Evolutionary conservation across 2,329 filamentous ascomycete genomes (phyloP), one percentile per base, ranked within the genome.

Genomic region (Passalora sequoiae): DNA sequence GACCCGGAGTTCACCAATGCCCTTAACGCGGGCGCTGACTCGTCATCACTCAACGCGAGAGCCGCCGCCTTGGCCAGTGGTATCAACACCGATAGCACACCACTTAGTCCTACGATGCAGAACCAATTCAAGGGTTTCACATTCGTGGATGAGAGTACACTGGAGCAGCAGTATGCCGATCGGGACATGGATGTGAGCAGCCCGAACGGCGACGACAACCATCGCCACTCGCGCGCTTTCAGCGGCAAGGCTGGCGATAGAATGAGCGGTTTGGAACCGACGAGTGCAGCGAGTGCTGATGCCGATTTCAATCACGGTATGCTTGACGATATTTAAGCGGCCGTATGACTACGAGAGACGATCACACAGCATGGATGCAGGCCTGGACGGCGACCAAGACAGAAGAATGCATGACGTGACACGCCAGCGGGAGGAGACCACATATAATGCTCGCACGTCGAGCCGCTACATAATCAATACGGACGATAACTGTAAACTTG

Each of bases 111-210:
- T 0, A 94, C 88, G 2, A 89, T 96, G 69, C 92, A 98, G 68
- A 92, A 91, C 51, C 96, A 97, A 62, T 98, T 98, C 73, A 87
- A 92, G 60, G 92, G 92, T 24, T 98, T 98, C 67, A 98, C 92
- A 0, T 98, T 94, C 65, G 92, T 97, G n/a, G 92, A 97, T 58
- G 91, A 97, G 69, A 96, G 87, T 60, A 86, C 87, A 2, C 82
- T 98, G 43, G 89, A 97, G 40, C 87, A 91, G 51, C 83, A 92
- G 54, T 89, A 87, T 44, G 63, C 58, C 16, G 65, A 67, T 40
- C 60, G 65, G n/a, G 59, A 69, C 61, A 43, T 60, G 56, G 49
- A 67, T 66, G 53, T 80, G 1, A 29, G 38, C 25, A 66, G 44
- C 68, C 33, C 17, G 67, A 65, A 66, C 65, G 38, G 48, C n/a